A percentile compares a stretch with the other conserved stretches of the same genome.
Evolutionary conservation across 352 stramenopile genomes (phyloP).

Genomic region (Phytophthora pluvialis): DNA sequence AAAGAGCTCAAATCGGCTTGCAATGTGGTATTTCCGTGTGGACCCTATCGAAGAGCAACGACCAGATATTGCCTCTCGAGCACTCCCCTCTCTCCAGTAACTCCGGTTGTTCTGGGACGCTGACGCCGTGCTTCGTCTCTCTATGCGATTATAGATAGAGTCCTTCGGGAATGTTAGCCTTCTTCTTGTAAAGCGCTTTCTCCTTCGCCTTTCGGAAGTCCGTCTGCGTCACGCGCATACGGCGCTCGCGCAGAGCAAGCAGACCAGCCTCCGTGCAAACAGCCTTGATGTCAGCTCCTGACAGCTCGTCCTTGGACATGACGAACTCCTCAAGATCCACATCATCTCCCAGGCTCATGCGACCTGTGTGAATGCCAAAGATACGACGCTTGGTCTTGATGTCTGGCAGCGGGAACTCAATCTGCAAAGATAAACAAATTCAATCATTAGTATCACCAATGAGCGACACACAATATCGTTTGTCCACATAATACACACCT

Average conservation of each 20-base stretch:
- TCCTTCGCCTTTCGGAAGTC: slow-evolving; percentile 99
- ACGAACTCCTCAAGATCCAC: slow-evolving; percentile 99
- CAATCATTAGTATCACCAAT: slow-evolving; percentile 4
- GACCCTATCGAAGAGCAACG: slow-evolving; percentile 26
- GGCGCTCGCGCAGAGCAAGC: slow-evolving; percentile 97
- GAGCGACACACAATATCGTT: background rate
- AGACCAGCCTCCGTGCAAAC: slow-evolving; percentile 99
- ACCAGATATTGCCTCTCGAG: slow-evolving; percentile 8
- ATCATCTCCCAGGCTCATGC: slow-evolving; percentile 98
- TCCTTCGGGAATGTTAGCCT: slow-evolving; percentile 99
- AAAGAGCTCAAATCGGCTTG: slow-evolving; percentile 36
- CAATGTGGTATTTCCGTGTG: slow-evolving; percentile 29
- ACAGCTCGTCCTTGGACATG: slow-evolving; percentile 99
- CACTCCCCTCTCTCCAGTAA: background rate
- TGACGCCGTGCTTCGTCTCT: slow-evolving; percentile 25
- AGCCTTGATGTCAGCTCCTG: slow-evolving; percentile 99
- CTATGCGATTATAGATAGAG: slow-evolving; percentile 95
- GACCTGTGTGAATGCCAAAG: slow-evolving; percentile 99
- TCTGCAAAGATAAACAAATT: slow-evolving; percentile 64
- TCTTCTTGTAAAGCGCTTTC: slow-evolving; percentile 99
- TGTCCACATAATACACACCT: slow-evolving; percentile 57
- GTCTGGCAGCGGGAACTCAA: slow-evolving; percentile 99
- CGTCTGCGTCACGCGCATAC: slow-evolving; percentile 99
- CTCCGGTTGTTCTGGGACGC: slow-evolving; percentile 11
- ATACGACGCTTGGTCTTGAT: slow-evolving; percentile 99